phyloP scores from a whole-genome alignment of 768 basidiomycete genomes.

The Suillus placidus region DNA sequence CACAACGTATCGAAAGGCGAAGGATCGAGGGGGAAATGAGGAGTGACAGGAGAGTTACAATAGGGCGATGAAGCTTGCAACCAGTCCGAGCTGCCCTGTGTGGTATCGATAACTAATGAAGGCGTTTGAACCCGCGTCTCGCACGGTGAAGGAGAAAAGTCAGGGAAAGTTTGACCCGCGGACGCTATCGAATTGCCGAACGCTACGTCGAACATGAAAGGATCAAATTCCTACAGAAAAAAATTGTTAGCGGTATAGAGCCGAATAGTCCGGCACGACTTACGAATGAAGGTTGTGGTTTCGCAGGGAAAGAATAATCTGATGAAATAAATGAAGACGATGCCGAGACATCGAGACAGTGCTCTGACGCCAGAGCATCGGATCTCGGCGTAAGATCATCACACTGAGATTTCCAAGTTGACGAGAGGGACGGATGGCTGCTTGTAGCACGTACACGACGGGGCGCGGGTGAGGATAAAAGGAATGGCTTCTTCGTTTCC shows the following conservation, averaged over 20 bases:
- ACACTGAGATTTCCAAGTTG: slow-evolving; percentile 9
- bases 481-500: slow-evolving; percentile 35
- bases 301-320: slow-evolving; percentile 31
- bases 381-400: slow-evolving; percentile 10
- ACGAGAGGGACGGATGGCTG: slow-evolving; percentile 21
- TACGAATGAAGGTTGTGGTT: slow-evolving; percentile 54
- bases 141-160: slow-evolving; percentile 24
- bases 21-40: slow-evolving; percentile 38
- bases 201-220: slow-evolving; percentile 30
- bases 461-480: slow-evolving; percentile 13
- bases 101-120: slow-evolving; percentile 44
- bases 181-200: slow-evolving; percentile 35
- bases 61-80: slow-evolving; percentile 45
- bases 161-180: slow-evolving; percentile 16
- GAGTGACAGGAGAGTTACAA: slow-evolving; percentile 47
- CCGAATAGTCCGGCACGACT: slow-evolving; percentile 25
- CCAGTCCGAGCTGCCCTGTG: slow-evolving; percentile 42
- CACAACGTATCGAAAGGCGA: slow-evolving; percentile 25
- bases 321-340: slow-evolving; percentile 39
- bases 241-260: slow-evolving; percentile 11
- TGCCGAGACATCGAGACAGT: slow-evolving; percentile 35
- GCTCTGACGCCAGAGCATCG: slow-evolving; percentile 19
- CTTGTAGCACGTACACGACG: slow-evolving; percentile 28
- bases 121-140: slow-evolving; percentile 30
- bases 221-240: slow-evolving; percentile 29